phyloP scores from a whole-genome alignment of 805 yeast species.

The Pichia paraexigua region DNA sequence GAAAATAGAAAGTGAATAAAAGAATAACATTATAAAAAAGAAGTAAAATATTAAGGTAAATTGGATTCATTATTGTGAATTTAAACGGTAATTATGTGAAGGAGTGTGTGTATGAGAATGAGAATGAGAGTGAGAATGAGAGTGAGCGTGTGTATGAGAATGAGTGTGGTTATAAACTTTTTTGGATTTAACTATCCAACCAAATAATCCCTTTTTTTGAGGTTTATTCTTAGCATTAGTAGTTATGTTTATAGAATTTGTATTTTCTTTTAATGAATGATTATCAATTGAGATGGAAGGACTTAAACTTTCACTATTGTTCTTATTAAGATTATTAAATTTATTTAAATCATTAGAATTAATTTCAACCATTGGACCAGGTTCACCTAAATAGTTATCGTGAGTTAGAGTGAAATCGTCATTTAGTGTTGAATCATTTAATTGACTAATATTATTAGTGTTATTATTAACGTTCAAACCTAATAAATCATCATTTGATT shows the following conservation, averaged over 20 bases:
- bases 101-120: background rate
- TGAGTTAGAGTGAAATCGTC: constrained; percentile 24
- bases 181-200: constrained; percentile 9
- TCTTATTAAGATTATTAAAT: background rate
- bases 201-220: constrained; percentile 4
- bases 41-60: too few species aligned
- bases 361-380: constrained; percentile 28
- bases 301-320: background rate
- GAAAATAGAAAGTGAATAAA: background rate
- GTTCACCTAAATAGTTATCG: constrained; percentile 24
- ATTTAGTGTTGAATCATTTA: constrained; percentile 19
- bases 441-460: background rate
- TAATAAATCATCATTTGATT: constrained; percentile 22
- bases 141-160: background rate
- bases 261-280: background rate
- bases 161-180: background rate
- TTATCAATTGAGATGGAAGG: background rate
- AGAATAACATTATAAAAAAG: too few species aligned
- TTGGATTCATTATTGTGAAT: background rate
- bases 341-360: constrained; percentile 2
- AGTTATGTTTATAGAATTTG: background rate
- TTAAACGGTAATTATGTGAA: background rate
- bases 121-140: background rate
- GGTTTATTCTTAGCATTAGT: background rate
- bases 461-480: constrained; percentile 10